Percentiles rank a stretch among this genome's conserved stretches.
These are phyloP conservation scores for Moringa oleifera DNA, from an alignment of 345 rosid genomes.

Conservation along the genomic window DNA sequence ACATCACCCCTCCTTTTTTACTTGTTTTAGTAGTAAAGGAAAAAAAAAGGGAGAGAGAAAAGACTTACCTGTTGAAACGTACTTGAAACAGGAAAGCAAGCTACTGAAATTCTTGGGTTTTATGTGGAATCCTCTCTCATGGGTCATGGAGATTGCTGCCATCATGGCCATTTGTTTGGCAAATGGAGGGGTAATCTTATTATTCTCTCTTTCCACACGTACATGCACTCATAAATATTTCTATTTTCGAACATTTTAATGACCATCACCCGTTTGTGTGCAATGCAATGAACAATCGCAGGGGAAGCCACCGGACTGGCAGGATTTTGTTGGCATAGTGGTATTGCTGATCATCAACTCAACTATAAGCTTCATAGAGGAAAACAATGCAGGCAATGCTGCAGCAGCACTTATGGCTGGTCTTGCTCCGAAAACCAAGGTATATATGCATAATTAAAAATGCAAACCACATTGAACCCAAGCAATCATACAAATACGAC, in stretches of 20 bases:
- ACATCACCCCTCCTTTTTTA: not conserved
- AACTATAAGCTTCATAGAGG: constrained; percentile 78
- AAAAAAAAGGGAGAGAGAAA: not conserved
- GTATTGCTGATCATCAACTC: constrained; percentile 69
- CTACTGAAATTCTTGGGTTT: constrained; percentile 70
- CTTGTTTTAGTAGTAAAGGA: too few relatives aligned
- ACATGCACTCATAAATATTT: not conserved
- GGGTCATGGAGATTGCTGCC: constrained; percentile 93
- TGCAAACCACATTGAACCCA: not conserved
- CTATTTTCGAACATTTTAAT: too few relatives aligned
- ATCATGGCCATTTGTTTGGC: constrained; percentile 83
- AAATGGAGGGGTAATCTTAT: constrained; percentile 59
- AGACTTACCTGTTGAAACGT: not conserved
- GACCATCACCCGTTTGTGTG: not conserved
- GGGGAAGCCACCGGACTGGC: constrained; percentile 93
- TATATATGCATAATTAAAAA: constrained; percentile 2
- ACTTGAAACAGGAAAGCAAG: constrained; percentile 56
- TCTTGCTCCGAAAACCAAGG: constrained; percentile 64
- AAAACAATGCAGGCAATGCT: constrained; percentile 85
- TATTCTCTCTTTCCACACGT: not conserved
- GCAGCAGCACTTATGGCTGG: constrained; percentile 59
- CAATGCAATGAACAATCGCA: constrained; percentile 17
- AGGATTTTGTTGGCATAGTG: constrained; percentile 70
- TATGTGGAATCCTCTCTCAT: constrained; percentile 94
- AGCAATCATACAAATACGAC: too few relatives aligned